These are phyloP conservation scores for Calonectria pseudoreteaudii DNA, from an alignment of 2,329 filamentous ascomycete genomes.

Conservation along the genomic window DNA sequence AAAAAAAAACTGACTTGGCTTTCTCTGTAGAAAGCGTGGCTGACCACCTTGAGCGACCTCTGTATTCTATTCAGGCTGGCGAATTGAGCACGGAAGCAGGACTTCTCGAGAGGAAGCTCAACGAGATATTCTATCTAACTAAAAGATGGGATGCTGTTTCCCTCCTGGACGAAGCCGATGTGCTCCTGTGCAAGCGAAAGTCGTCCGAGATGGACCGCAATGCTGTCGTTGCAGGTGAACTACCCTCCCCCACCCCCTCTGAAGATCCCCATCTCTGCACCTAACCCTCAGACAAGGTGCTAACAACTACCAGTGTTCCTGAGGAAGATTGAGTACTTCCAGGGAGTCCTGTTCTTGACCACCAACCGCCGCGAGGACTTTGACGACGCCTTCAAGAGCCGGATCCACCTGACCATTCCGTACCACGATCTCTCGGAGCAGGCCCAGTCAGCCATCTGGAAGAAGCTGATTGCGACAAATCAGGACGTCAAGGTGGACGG, in stretches of 20 bases:
- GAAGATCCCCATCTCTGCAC: background rate
- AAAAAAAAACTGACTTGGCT: background rate
- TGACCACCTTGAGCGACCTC: conserved; percentile 6
- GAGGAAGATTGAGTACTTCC: conserved; percentile 15
- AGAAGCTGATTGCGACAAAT: conserved; percentile 11
- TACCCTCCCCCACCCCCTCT: background rate
- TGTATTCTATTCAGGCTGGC: conserved; percentile 11
- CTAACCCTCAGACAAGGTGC: background rate
- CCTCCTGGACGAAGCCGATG: conserved; percentile 16
- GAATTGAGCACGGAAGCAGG: conserved; percentile 12
- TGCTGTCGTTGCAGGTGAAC: conserved; percentile 11
- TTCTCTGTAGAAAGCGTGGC: conserved; percentile 9
- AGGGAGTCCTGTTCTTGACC: conserved; percentile 15
- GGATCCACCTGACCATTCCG: conserved; percentile 17
- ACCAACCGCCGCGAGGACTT: conserved; percentile 16
- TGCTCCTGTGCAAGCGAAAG: conserved; percentile 18
- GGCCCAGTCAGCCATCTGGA: conserved; percentile 8
- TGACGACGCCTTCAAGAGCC: conserved; percentile 17
- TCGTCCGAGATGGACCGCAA: conserved; percentile 12
- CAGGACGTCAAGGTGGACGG: background rate
- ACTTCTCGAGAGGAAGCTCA: background rate
- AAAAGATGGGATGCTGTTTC: conserved; percentile 9
- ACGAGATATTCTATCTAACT: background rate
- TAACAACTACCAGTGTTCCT: conserved; percentile 3
- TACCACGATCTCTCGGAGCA: conserved; percentile 6